Evolutionary conservation across 192 early-diverging fungal genomes (phyloP).

Genomic region (Obelidium mucronatum): DNA sequence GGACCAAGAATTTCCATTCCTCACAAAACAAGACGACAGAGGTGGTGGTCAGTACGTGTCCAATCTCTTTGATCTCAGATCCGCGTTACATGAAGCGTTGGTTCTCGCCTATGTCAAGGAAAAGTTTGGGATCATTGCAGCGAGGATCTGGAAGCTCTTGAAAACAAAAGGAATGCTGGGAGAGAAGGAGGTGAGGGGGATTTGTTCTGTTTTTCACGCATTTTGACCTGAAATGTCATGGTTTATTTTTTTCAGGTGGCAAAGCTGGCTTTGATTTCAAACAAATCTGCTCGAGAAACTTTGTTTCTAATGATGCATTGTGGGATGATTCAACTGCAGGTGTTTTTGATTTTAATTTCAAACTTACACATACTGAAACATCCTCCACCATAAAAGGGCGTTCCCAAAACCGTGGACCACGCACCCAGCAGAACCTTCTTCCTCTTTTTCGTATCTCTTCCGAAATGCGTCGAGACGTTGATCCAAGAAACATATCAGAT

Average conservation of each 20-base stretch:
- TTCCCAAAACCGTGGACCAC: conserved; percentile 55
- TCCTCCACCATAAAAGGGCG: conserved; percentile 54
- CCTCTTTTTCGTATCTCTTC: conserved; percentile 52
- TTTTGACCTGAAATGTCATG: no score
- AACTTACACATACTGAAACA: conserved; percentile 2
- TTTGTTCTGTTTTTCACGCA: conserved; percentile 19
- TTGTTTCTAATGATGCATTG: conserved; percentile 43
- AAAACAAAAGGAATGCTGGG: conserved; percentile 45
- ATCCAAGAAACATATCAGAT: conserved; percentile 45
- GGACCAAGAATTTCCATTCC: conserved; percentile 41
- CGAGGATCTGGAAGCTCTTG: conserved; percentile 54
- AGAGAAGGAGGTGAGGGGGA: conserved; percentile 56
- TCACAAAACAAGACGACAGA: conserved; percentile 47
- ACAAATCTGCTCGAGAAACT: conserved; percentile 49
- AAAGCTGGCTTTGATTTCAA: conserved; percentile 50
- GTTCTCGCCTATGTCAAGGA: conserved; percentile 48
- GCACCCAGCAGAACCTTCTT: conserved; percentile 52
- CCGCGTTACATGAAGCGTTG: conserved; percentile 24
- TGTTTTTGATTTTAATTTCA: conserved; percentile 10
- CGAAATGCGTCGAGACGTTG: conserved; percentile 39
- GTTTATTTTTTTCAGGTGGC: no score
- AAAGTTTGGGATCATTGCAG: conserved; percentile 43
- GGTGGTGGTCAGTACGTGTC: conserved; percentile 49
- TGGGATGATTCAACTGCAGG: conserved; percentile 58
- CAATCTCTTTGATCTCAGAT: conserved; percentile 21